A percentile compares a stretch with the other conserved stretches of the same genome.
Evolutionary conservation across 2,329 filamentous ascomycete species (phyloP).

Genomic region (Mycosphaerella sp.): DNA sequence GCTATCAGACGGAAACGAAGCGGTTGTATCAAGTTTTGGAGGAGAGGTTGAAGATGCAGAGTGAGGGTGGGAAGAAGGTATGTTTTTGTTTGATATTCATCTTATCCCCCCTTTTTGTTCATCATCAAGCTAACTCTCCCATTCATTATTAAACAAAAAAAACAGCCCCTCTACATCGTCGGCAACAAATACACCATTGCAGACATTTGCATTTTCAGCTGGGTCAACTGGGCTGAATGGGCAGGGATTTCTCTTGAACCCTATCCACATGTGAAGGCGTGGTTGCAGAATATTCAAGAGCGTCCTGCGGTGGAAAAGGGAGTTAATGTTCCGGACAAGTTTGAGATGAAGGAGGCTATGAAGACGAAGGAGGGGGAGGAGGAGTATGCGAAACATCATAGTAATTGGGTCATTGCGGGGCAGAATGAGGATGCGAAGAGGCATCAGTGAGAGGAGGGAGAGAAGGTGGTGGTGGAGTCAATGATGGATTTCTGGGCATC

Average conservation of each 20-base stretch:
- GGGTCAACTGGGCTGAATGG: constrained; percentile 42
- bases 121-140: background rate
- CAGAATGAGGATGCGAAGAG: constrained; percentile 37
- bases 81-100: background rate
- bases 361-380: constrained; percentile 35
- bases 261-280: constrained; percentile 30
- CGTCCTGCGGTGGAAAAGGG: constrained; percentile 32
- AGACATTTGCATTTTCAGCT: constrained; percentile 43
- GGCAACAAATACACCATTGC: constrained; percentile 45
- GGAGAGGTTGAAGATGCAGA: constrained; percentile 32
- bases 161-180: constrained; percentile 38
- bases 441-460: constrained; percentile 23
- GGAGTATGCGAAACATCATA: constrained; percentile 35
- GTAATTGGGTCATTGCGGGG: constrained; percentile 32
- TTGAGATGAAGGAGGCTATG: constrained; percentile 36
- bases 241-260: constrained; percentile 11
- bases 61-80: constrained; percentile 4
- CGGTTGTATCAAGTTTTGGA: constrained; percentile 45
- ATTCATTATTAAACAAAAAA: background rate
- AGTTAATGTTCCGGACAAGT: constrained; percentile 33
- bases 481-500: too few species aligned
- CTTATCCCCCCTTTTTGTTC: too few species aligned
- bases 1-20: constrained; percentile 46
- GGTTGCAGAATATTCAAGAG: constrained; percentile 32
- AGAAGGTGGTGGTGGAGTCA: background rate